Base-by-base conservation (phyloP, 108 stramenopile species). In the Cyclotella baltica region DNA sequence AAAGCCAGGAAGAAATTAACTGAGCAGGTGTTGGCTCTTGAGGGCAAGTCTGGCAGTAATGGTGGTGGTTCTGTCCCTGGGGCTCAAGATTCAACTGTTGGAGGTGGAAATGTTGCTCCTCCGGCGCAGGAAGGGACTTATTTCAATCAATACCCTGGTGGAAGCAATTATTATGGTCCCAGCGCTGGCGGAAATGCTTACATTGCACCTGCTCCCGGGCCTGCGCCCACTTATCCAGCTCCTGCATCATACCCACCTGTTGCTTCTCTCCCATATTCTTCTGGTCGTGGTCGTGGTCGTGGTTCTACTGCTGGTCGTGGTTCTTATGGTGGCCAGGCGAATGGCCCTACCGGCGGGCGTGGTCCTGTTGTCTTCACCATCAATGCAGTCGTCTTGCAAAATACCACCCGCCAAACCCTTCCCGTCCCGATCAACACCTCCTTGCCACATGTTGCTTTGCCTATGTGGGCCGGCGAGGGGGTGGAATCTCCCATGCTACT, bases 361-460 rank as follows among this genome's bases (percentile, higher is more conserved):
- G 13, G 25, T 19, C 25, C 57, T 28, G 4, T 58, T 58, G 6
- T 58, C 25, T 30, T 30, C 28, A 58, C 4, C 13, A 2, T 5
- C 2, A 18, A 28, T 28, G 57, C 16, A 5, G 28, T 58, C 29
- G 19, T 28, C 6, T 58, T 30, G 29, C 27, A 30, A n/a, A 52
- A n/a, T 20, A 4, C 51, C n/a, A 52, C 51, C 57, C 27, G 29
- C 2, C 15, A 20, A 40, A 23, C 19, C 35, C 61, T 73, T 4
- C 73, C 73, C 3, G 35, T 73, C 19, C 46, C 47, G 1, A 64
- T 73, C 23, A 31, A 63, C 16, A 31, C 20, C 8, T 0, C 11
- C 16, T 22, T 62, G 2, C 73, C 73, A 23, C 73, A 73, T 28
- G 40, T 64, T 15, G 9, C n/a, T n/a, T n/a, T n/a, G n/a, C n/a